Base-by-base conservation (phyloP, 1,284 basidiomycete species). In the Crepidotus sp. region DNA sequence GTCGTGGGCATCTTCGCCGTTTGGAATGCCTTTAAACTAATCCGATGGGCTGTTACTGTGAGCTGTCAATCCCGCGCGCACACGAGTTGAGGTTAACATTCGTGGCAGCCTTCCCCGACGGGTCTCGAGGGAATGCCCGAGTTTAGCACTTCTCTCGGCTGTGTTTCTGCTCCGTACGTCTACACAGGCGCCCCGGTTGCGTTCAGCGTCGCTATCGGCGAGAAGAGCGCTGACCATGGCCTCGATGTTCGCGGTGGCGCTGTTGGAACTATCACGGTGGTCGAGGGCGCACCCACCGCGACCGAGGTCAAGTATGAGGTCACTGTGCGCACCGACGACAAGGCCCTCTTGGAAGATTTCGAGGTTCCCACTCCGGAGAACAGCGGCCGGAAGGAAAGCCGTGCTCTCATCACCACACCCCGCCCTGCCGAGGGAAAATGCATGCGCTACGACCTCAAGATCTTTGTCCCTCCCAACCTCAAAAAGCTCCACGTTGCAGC, bases 101-200 rank as follows among this genome's bases (percentile, higher is more conserved):
- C 17, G 24, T 29, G 27, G 13, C 50, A 77, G 76, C 68, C 70
- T 31, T 54, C 63, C 1, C 67, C 69, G 0, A 70, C 69, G 26
- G 73, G 73, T 11, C 59, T 77, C 4, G 74, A 78, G 51, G 57
- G 61, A 21, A 73, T 77, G 69, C 76, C 76, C 0, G 63, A 59
- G 24, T 80, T 68, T 62, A 69, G 72, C 57, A 67, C 60, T 2
- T 74, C 74, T 6, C 64, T 77, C 0, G 72, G 73, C 3, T 79
- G 76, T 55, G 48, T 62, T 5, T 48, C 59, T 36, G 69, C 68
- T 4, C 60, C 66, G 3, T 59, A 69, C 50, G 51, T 70, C 39
- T 78, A 72, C 55, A 61, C 60, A 8, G 59, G 62, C 1, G 57
- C 62, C 42, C 57, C 62, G 17, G 61, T 61, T 2, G 22, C 42